Percentiles rank a stretch among this genome's conserved stretches.
These are phyloP conservation scores for Annulohypoxylon truncatum DNA, from an alignment of 2,329 filamentous ascomycete species.

Conservation along the genomic window DNA sequence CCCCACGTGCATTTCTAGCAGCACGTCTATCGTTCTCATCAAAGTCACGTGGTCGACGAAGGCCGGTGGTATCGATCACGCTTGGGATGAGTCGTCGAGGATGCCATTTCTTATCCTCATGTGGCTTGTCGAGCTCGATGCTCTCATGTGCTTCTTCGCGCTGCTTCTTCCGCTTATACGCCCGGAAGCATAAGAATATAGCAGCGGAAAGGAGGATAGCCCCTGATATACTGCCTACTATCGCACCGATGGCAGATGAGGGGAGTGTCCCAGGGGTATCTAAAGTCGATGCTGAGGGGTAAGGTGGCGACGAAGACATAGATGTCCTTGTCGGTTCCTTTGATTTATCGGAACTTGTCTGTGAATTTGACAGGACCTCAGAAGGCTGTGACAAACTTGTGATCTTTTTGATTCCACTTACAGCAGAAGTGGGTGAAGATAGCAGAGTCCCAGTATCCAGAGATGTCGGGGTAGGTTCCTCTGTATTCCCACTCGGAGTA, in stretches of 20 bases:
- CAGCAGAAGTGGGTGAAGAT: background rate
- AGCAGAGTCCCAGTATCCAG: background rate
- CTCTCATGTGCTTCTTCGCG: slow-evolving; percentile 32
- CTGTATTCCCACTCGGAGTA: background rate
- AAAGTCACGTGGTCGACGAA: background rate
- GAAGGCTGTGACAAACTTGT: slow-evolving; percentile 9
- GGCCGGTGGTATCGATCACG: slow-evolving; percentile 26
- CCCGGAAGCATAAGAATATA: slow-evolving; percentile 41
- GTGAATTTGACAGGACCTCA: background rate
- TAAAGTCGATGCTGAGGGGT: slow-evolving; percentile 6
- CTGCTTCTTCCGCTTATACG: slow-evolving; percentile 41
- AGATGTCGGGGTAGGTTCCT: background rate
- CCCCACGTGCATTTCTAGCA: background rate
- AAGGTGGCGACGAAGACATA: background rate
- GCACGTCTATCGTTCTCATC: background rate
- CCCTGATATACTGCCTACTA: slow-evolving; percentile 45
- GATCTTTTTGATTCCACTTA: slow-evolving; percentile 9
- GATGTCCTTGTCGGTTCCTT: background rate
- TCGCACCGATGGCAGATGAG: slow-evolving; percentile 39
- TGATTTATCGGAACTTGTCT: background rate
- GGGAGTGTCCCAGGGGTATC: slow-evolving; percentile 11
- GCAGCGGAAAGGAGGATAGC: slow-evolving; percentile 40
- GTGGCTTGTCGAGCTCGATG: slow-evolving; percentile 15
- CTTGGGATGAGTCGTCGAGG: slow-evolving; percentile 23
- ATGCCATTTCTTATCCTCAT: background rate